A percentile compares a stretch with the other conserved stretches of the same genome.
phyloP scores from a whole-genome alignment of 176 grass and related monocot species.

The Panicum miliaceum region DNA sequence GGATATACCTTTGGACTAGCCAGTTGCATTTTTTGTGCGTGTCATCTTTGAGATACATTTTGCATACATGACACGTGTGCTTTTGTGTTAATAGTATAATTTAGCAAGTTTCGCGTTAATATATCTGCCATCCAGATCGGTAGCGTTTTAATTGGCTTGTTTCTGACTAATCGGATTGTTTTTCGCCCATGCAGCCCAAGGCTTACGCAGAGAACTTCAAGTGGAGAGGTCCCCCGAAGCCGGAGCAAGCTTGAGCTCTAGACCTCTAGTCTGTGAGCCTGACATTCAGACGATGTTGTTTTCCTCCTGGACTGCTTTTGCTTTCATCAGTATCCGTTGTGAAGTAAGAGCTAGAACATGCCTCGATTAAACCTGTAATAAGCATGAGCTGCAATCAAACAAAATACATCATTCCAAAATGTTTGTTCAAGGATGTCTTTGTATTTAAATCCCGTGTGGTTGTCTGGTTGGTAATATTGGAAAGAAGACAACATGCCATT shows the following conservation, averaged over 20 bases:
- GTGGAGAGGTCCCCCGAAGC: conserved; percentile 79
- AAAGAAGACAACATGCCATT: neutral
- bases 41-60: neutral
- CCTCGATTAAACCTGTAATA: conserved; percentile 48
- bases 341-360: conserved; percentile 31
- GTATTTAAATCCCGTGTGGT: neutral
- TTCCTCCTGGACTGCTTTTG: conserved; percentile 13
- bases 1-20: neutral
- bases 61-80: too few species aligned
- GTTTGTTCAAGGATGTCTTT: neutral
- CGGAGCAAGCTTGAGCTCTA: conserved; percentile 53
- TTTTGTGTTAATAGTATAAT: neutral
- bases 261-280: neutral
- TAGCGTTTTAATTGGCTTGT: neutral
- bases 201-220: conserved; percentile 97
- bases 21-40: neutral
- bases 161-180: conserved; percentile 3
- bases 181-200: conserved; percentile 63
- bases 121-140: neutral
- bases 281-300: conserved; percentile 19
- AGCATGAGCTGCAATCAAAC: conserved; percentile 38
- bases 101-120: neutral
- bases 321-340: conserved; percentile 22
- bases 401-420: conserved; percentile 21
- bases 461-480: neutral